phyloP scores from a whole-genome alignment of 257 asterid genomes.

The Solanum rostratum region DNA sequence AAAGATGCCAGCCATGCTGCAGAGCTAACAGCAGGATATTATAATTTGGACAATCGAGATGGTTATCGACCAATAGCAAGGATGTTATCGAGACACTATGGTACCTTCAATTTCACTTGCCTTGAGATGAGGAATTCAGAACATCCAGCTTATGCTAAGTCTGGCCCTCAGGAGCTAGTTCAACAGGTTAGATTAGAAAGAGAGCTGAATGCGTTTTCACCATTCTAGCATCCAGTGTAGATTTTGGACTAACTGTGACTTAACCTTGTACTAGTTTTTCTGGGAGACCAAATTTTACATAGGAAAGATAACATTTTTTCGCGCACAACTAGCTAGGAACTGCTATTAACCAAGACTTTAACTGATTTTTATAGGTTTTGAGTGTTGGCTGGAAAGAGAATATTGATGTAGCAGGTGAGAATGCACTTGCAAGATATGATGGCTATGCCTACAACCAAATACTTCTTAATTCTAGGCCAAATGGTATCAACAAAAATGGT shows the following conservation, averaged over 20 bases:
- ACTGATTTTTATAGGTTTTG: constrained; percentile 33
- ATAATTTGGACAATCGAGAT: constrained; percentile 12
- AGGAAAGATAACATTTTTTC: not conserved
- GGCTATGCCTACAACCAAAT: constrained; percentile 52
- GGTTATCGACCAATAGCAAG: constrained; percentile 26
- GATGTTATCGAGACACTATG: constrained; percentile 21
- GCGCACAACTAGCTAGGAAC: not conserved
- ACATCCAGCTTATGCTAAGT: constrained; percentile 20
- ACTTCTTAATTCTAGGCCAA: constrained; percentile 62
- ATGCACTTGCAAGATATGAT: constrained; percentile 67
- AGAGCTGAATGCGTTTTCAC: not conserved
- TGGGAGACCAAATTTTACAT: not conserved
- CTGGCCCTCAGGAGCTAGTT: constrained; percentile 26
- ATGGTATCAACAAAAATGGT: constrained; percentile 39
- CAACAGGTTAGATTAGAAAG: constrained; percentile 13
- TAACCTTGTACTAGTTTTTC: not conserved
- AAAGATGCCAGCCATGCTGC: constrained; percentile 21
- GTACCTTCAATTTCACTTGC: constrained; percentile 25
- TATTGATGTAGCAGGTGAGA: constrained; percentile 68
- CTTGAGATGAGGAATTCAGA: constrained; percentile 29
- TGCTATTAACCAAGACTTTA: not conserved
- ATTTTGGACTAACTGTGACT: not conserved
- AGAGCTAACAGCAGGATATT: constrained; percentile 29
- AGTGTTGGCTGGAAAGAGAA: constrained; percentile 63
- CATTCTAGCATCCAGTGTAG: not conserved